Evolutionary conservation across 495 filamentous ascomycete genomes (phyloP), one percentile per base, ranked within the genome.

Genomic region (Aspergillus egyptiacus): DNA sequence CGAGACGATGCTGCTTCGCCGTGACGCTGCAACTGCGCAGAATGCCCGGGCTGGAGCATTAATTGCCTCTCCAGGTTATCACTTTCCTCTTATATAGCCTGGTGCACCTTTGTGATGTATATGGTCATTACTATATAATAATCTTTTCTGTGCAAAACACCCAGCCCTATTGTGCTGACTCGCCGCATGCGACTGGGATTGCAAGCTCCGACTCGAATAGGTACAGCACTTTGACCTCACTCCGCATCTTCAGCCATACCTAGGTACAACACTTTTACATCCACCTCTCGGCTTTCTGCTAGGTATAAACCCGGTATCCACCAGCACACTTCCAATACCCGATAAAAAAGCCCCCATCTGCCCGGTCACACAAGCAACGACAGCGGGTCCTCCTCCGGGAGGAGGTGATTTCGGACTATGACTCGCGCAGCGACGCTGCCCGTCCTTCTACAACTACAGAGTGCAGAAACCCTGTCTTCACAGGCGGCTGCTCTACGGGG

Each of bases 401-500:
- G 64, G 66, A 55, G 58, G 59, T 63, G 57, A 55, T 65, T 53
- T 44, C 56, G 54, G 60, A 72, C 53, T 45, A 78, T 77, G 75
- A 73, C 73, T 46, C 71, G 70, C 51, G 69, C 69, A 32, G 62
- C 66, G 30, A 64, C 66, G 44, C 72, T 70, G 61, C 70, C 82
- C 20, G 71, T 85, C 50, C 71, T 89, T 43, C 65, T 77, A 23
- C 77, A 85, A 64, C 73, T 89, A 50, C 73, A 75, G 42, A 77
- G 69, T 56, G 72, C 82, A 33, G 78, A 75, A 42, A 80, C 79
- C 51, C 64, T 76, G 50, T 70, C 74, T 4, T 73, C 80, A 34
- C 85, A 87, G 58, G 72, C 84, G 23, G 70, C 70, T 32, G 76
- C 80, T 39, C 76, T 98, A 33, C 78, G 81, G 36, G 68, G 73